Evolutionary conservation across 257 asterid genomes (phyloP).

Genomic region (Oldenlandia corymbosa): DNA sequence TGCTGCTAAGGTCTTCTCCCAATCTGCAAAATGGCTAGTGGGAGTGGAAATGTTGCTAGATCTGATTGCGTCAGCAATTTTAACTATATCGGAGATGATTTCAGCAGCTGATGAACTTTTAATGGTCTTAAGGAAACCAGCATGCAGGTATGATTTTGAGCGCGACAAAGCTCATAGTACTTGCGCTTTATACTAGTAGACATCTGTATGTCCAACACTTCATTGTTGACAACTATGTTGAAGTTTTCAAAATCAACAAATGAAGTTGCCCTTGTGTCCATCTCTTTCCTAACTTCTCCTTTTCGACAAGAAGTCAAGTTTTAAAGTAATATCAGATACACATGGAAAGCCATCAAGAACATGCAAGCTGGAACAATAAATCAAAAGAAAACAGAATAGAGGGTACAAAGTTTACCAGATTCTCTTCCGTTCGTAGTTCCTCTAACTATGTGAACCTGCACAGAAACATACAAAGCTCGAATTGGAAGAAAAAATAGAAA

Average conservation of each 20-base stretch:
- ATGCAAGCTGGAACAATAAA: no score
- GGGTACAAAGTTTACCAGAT: neutral
- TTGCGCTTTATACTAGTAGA: neutral
- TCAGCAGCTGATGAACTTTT: neutral
- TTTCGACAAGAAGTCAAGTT: no score
- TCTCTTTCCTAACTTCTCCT: neutral
- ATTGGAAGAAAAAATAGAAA: no score
- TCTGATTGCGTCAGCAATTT: conserved; percentile 4
- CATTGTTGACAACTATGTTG: neutral
- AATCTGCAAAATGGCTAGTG: neutral
- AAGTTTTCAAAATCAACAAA: neutral
- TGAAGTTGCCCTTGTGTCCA: neutral
- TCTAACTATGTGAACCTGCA: conserved; percentile 13
- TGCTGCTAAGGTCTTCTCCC: conserved; percentile 10
- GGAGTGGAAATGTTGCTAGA: neutral
- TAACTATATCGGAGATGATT: neutral
- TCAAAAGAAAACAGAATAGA: no score
- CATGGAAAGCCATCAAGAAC: no score
- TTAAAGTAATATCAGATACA: no score
- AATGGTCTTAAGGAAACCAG: conserved; percentile 8
- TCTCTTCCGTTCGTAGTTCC: neutral
- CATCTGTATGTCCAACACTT: neutral
- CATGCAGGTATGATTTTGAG: conserved; percentile 4
- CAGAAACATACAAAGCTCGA: no score
- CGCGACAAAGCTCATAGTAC: conserved; percentile 3